Evolutionary conservation across 1,284 basidiomycete species (phyloP).

Genomic region (Apiotrichum laibachii): DNA sequence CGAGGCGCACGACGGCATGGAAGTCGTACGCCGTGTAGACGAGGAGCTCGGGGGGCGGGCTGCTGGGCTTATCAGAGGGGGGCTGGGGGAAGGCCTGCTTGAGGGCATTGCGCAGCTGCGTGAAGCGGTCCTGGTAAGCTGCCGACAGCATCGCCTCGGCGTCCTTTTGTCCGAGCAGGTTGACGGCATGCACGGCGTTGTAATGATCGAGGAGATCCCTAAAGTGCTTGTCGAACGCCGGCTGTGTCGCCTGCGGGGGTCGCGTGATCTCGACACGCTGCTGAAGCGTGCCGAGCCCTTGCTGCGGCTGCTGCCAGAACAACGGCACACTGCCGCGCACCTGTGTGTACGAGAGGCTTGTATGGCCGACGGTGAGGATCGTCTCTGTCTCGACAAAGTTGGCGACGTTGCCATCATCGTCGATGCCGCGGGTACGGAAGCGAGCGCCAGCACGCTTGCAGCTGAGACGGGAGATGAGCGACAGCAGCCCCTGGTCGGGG

Average conservation of each 20-base stretch:
- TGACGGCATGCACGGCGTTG: constrained; percentile 74
- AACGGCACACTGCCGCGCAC: constrained; percentile 91
- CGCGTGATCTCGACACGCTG: constrained; percentile 86
- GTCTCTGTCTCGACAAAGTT: constrained; percentile 99
- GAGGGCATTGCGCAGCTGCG: constrained; percentile 32
- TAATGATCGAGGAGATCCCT: constrained; percentile 80
- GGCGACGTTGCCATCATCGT: constrained; percentile 95
- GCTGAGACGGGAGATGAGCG: constrained; percentile 79
- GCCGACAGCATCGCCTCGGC: constrained; percentile 80
- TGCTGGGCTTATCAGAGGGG: constrained; percentile 50
- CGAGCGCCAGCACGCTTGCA: constrained; percentile 96
- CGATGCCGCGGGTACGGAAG: constrained; percentile 95
- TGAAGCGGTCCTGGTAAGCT: constrained; percentile 76
- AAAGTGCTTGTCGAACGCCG: constrained; percentile 93
- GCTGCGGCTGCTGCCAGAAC: constrained; percentile 96
- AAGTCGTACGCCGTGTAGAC: constrained; percentile 89
- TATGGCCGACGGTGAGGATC: constrained; percentile 75
- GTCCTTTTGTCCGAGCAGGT: constrained; percentile 84
- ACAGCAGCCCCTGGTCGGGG: constrained; percentile 60
- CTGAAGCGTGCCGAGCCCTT: constrained; percentile 72
- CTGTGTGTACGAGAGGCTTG: constrained; percentile 86
- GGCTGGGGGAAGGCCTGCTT: constrained; percentile 50
- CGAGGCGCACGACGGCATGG: constrained; percentile 74
- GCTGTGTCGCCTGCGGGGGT: constrained; percentile 85
- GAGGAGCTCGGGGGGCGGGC: constrained; percentile 16